Percentiles rank a stretch among this genome's conserved stretches.
Evolutionary conservation across 1,284 basidiomycete genomes (phyloP).

Genomic region (Ganoderma boninense): DNA sequence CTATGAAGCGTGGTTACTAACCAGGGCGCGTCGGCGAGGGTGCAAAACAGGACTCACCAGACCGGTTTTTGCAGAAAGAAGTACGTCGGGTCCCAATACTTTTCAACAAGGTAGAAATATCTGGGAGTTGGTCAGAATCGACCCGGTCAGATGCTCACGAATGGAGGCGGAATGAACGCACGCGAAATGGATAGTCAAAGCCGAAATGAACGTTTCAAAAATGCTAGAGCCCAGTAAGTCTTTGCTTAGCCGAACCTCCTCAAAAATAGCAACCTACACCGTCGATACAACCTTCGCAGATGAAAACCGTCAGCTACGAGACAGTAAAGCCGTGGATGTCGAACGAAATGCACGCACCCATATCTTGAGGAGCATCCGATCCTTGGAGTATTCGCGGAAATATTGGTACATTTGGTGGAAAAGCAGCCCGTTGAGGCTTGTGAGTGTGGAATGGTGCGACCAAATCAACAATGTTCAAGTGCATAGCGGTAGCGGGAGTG

Average conservation of each 20-base stretch:
- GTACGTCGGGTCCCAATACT: conserved; percentile 19
- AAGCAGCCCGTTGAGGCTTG: conserved; percentile 16
- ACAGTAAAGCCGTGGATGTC: no score
- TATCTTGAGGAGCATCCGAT: conserved; percentile 3
- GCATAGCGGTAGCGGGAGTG: no score
- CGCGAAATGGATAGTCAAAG: conserved; percentile 13
- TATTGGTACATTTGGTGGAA: conserved; percentile 18
- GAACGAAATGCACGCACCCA: conserved; percentile 12
- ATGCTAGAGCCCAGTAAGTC: background rate
- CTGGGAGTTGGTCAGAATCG: background rate
- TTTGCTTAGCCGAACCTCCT: background rate
- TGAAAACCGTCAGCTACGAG: background rate
- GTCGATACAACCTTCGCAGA: background rate
- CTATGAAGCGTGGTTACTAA: background rate
- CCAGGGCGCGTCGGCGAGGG: background rate
- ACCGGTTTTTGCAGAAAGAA: conserved; percentile 11
- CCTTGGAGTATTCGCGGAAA: conserved; percentile 5
- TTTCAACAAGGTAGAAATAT: conserved; percentile 16
- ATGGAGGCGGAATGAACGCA: background rate
- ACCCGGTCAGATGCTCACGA: no score
- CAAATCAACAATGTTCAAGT: no score
- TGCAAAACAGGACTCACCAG: conserved; percentile 4
- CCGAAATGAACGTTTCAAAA: conserved; percentile 15
- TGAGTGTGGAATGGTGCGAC: no score
- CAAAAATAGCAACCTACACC: background rate